phyloP scores from a whole-genome alignment of 2,329 filamentous ascomycete genomes.

The Nemania serpens region DNA sequence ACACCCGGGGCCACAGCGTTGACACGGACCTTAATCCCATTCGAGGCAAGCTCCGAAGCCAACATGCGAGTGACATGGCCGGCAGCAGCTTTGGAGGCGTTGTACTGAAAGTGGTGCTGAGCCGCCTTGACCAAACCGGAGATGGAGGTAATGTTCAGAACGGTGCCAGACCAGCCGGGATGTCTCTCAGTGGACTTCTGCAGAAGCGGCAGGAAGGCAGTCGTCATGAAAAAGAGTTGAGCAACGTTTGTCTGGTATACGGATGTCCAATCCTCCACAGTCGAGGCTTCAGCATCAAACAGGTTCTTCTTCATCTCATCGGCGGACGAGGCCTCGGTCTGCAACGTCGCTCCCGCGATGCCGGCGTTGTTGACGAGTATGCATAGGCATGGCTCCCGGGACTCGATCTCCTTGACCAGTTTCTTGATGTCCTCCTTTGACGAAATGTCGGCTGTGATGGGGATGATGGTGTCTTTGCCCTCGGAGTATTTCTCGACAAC shows the following conservation, averaged over 20 bases:
- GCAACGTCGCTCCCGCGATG: constrained; percentile 60
- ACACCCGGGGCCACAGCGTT: constrained; percentile 76
- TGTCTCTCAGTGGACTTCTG: constrained; percentile 53
- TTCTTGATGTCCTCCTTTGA: constrained; percentile 62
- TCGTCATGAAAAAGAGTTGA: constrained; percentile 67
- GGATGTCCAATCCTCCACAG: constrained; percentile 71
- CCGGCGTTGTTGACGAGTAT: constrained; percentile 73
- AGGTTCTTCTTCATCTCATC: constrained; percentile 61
- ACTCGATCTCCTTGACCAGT: constrained; percentile 61
- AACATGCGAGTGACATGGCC: constrained; percentile 69
- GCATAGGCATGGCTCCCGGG: constrained; percentile 61
- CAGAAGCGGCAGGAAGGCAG: constrained; percentile 66
- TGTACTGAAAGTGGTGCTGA: constrained; percentile 70
- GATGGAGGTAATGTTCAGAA: constrained; percentile 72
- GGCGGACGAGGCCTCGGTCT: constrained; percentile 58
- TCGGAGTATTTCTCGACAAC: constrained; percentile 63
- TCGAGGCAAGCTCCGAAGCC: constrained; percentile 62
- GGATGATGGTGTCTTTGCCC: constrained; percentile 59
- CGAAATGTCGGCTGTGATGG: constrained; percentile 65
- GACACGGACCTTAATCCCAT: constrained; percentile 67
- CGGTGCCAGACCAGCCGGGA: constrained; percentile 58
- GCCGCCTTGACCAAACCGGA: constrained; percentile 66
- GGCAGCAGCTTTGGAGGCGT: constrained; percentile 66
- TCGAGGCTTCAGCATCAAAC: constrained; percentile 65
- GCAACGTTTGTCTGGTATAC: constrained; percentile 79